Evolutionary conservation across 257 asterid species (phyloP), one percentile per base, ranked within the genome.

Genomic region (Oldenlandia corymbosa): DNA sequence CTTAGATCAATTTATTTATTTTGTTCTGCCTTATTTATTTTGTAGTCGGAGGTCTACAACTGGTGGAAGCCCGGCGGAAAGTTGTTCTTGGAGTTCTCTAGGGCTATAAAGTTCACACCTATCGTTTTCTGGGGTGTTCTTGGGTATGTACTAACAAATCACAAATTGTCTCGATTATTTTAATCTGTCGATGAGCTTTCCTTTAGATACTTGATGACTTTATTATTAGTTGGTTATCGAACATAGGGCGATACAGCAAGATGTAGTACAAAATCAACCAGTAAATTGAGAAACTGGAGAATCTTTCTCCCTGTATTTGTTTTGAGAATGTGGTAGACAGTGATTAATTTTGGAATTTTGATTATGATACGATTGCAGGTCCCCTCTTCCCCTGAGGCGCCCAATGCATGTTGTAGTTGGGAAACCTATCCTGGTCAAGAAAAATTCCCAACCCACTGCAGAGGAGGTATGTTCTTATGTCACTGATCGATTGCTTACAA

Each of bases 391-490:
- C 10, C 76, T 90, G 55, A 79, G 80, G 72, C 82, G 49, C 54
- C 99, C 96, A 13, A 68, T 93, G 85, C 90, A 93, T 71, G 92
- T 93, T 66, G 97, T 90, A 68, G 96, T 93, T 75, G 99, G 99
- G 49, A 86, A 65, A 58, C 99, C 99, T 2, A 87, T 93, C 71
- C 24, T 56, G 63, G 60, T 84, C 58, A 62, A 83, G 83, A 90
- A 77, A 80, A 87, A 83, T 66, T 72, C 90, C 5, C 78, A 84
- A 30, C 99, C 99, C 27, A 73, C 94, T 27, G 37, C 6, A n/a
- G 92, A 84, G 73, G 96, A 87, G 99, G 99, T 84, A 81, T 52
- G 31, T 58, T 43, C 58, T 65, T 16, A 50, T 18, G 3, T 20
- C 10, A 34, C 51, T 49, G 24, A 7, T 48, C 5, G 27, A 60